Conservation (phyloP, 495 filamentous ascomycete genomes). For the Glutinoglossum americanum region DNA sequence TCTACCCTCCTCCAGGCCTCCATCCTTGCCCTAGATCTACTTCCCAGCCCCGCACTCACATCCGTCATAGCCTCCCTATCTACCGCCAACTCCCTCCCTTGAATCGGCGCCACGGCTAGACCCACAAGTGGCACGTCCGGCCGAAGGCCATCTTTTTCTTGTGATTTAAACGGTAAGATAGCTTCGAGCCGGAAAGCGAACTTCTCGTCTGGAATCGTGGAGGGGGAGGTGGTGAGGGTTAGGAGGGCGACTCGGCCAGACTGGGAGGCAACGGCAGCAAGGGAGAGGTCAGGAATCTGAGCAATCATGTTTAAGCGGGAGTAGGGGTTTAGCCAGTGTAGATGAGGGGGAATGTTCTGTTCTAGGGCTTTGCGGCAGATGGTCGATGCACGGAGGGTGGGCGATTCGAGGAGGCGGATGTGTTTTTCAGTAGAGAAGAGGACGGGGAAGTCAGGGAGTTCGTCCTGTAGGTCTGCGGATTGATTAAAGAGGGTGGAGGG, state of each 20-base stretch:
- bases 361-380: slow-evolving; percentile 27
- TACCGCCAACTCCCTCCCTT: slow-evolving; percentile 29
- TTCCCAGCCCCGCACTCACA: neutral
- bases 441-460: slow-evolving; percentile 16
- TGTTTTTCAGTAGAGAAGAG: slow-evolving; percentile 36
- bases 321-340: slow-evolving; percentile 18
- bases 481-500: neutral
- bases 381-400: slow-evolving; percentile 23
- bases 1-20: slow-evolving; percentile 23
- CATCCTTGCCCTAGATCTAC: neutral
- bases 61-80: slow-evolving; percentile 10
- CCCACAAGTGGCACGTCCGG: slow-evolving; percentile 29
- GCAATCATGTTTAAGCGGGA: slow-evolving; percentile 55
- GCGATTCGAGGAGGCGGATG: slow-evolving; percentile 32
- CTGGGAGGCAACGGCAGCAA: slow-evolving; percentile 53
- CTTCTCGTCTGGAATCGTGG: neutral
- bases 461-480: neutral
- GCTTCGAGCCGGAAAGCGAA: slow-evolving; percentile 30
- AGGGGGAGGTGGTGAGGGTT: slow-evolving; percentile 32
- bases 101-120: slow-evolving; percentile 36
- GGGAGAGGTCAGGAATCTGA: slow-evolving; percentile 24
- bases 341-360: slow-evolving; percentile 18
- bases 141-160: slow-evolving; percentile 22
- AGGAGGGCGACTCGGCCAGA: slow-evolving; percentile 56
- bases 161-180: slow-evolving; percentile 29